These are phyloP conservation scores for Dovyalis caffra DNA, from an alignment of 345 rosid species.

Conservation along the genomic window DNA sequence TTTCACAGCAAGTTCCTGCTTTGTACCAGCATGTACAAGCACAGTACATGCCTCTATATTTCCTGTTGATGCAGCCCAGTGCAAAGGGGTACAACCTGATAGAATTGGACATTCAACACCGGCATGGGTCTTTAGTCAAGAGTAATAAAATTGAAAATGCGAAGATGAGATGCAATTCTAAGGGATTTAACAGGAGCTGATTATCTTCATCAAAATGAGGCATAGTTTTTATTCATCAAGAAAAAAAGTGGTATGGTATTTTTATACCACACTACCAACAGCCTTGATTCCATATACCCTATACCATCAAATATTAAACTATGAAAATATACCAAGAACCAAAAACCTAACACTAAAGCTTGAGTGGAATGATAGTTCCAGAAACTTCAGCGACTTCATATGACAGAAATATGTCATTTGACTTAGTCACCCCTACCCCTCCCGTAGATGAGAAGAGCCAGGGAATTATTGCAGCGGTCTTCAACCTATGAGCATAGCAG, in stretches of 20 bases:
- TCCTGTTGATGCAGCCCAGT: constrained; percentile 86
- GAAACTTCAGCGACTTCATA: neutral
- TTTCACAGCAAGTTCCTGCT: constrained; percentile 64
- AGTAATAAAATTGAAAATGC: neutral
- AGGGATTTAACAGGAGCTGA: neutral
- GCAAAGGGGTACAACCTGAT: constrained; percentile 94
- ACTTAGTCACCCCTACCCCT: too few relatives aligned
- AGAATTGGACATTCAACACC: constrained; percentile 14
- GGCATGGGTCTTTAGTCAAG: neutral
- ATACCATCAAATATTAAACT: neutral
- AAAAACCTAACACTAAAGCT: neutral
- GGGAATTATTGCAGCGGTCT: too few relatives aligned
- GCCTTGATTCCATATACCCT: neutral
- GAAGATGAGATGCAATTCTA: neutral
- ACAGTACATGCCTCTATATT: constrained; percentile 75
- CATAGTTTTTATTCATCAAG: too few relatives aligned
- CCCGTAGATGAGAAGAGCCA: too few relatives aligned
- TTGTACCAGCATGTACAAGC: constrained; percentile 88
- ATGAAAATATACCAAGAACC: neutral
- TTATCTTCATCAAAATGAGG: neutral
- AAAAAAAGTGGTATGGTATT: neutral
- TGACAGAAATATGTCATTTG: too few relatives aligned
- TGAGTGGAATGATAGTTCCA: neutral
- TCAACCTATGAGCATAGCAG: too few relatives aligned
- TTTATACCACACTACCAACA: neutral